Evolutionary conservation across 306 rosid genomes (phyloP).

Genomic region (Neltuma alba): DNA sequence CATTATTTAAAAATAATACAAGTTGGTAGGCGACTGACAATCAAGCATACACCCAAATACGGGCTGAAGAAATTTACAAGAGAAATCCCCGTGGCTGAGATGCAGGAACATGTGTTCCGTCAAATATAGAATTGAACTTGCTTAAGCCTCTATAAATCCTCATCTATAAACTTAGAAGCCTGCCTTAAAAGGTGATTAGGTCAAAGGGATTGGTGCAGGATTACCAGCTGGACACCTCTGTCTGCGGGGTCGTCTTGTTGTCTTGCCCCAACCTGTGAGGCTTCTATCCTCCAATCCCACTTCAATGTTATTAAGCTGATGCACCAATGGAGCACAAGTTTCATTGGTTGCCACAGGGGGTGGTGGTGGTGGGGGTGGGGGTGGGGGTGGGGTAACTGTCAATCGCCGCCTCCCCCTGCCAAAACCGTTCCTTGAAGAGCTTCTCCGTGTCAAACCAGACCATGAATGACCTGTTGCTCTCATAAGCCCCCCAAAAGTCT

Average conservation of each 20-base stretch:
- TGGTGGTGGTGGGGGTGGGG: slow-evolving; percentile 54
- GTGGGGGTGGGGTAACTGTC: slow-evolving; percentile 56
- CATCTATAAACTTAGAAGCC: slow-evolving; percentile 61
- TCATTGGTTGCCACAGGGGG: slow-evolving; percentile 47
- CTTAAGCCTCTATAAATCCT: slow-evolving; percentile 62
- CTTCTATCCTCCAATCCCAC: slow-evolving; percentile 86
- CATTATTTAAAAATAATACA: slow-evolving; percentile 84
- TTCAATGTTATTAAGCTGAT: slow-evolving; percentile 67
- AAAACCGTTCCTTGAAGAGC: slow-evolving; percentile 72
- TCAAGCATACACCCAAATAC: slow-evolving; percentile 67
- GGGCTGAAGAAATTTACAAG: slow-evolving; percentile 76
- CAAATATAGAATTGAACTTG: slow-evolving; percentile 52
- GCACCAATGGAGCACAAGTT: slow-evolving; percentile 56
- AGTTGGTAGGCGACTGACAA: slow-evolving; percentile 59
- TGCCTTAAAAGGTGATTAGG: slow-evolving; percentile 52
- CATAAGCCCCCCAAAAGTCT: slow-evolving; percentile 94
- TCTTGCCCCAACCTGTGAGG: slow-evolving; percentile 97
- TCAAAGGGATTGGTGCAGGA: slow-evolving; percentile 64
- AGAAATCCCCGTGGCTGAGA: slow-evolving; percentile 52
- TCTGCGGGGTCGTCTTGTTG: slow-evolving; percentile 94
- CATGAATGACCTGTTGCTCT: slow-evolving; percentile 83
- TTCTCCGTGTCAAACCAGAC: slow-evolving; percentile 86
- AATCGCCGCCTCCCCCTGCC: slow-evolving; percentile 80
- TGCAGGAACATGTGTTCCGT: slow-evolving; percentile 49
- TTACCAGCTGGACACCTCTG: slow-evolving; percentile 86